Evolutionary conservation across 2,329 filamentous ascomycete genomes (phyloP), one percentile per base, ranked within the genome.

Genomic region (Pyrenochaeta sp.): DNA sequence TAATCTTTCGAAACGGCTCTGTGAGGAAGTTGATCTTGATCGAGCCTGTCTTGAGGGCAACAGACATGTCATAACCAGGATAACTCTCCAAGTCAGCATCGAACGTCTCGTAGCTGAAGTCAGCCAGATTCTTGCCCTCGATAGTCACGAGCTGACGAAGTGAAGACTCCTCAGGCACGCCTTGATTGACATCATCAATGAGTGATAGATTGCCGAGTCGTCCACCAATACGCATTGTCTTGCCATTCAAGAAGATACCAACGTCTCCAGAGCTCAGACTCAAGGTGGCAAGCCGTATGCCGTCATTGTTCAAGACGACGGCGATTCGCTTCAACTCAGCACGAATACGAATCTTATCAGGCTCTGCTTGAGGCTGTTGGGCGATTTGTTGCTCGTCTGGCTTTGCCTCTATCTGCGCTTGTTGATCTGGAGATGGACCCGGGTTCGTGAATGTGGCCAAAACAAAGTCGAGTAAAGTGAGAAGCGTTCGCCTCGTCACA

Each of bases 21-120:
- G 96, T 93, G 3, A 97, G 76, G 68, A 99, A 99, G 68, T 96
- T 97, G 67, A 99, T 80, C 74, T 96, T 97, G 69, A 99, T 87
- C 0, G 94, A 99, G 1, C 94, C 94, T 13, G 94, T 93, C 23
- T 93, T 86, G 8, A 99, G 77, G 63, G 85, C 95, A 20, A 99
- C 85, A 1, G 92, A 93, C 10, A 90, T 94, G 66, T 97, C 93
- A 63, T 97, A 96, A 8, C 94, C 95, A 5, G 94, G 95, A 61
- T 97, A 97, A 8, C 83, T 80, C 39, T 87, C 82, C 2, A 86
- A 85, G 15, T 81, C 80, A 0, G 87, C 71, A 67, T 97, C 91
- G 60, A 95, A 99, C 0, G 94, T 99, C 72, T 99, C 90, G 61
- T 99, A 99, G 41, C 90, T 88, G 77, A 99, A 97, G 68, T 99